Evolutionary conservation across 345 rosid genomes (phyloP).

Genomic region (Boechera retrofracta): DNA sequence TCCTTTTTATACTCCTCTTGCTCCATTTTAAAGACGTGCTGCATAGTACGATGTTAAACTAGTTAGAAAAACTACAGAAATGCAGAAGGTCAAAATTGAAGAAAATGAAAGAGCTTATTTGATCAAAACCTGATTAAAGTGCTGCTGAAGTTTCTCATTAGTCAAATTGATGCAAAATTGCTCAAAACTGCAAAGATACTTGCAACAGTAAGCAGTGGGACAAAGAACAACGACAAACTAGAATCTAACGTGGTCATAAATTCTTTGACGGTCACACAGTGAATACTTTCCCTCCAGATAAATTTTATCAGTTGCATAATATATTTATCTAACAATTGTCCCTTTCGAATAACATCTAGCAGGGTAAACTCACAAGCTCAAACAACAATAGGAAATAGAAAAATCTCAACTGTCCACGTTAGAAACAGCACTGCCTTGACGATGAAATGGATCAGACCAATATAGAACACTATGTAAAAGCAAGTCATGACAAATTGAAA

Average conservation of each 20-base stretch:
- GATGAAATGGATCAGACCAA: conserved; percentile 24
- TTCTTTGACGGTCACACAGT: conserved; percentile 13
- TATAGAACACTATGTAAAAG: conserved; percentile 23
- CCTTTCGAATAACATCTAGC: background rate
- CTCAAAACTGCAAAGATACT: conserved; percentile 81
- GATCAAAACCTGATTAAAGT: conserved; percentile 91
- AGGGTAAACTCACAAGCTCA: conserved; percentile 22
- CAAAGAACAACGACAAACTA: conserved; percentile 13
- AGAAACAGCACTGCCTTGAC: conserved; percentile 32
- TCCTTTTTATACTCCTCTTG: conserved; percentile 99
- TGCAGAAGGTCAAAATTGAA: conserved; percentile 7
- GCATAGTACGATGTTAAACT: conserved; percentile 45
- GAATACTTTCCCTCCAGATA: background rate
- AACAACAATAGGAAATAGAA: conserved; percentile 24
- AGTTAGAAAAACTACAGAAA: conserved; percentile 33
- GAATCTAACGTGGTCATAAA: background rate
- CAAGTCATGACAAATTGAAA: conserved; percentile 13
- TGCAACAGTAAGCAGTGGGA: conserved; percentile 38
- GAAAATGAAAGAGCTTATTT: conserved; percentile 19
- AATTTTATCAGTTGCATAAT: conserved; percentile 12
- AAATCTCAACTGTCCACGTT: conserved; percentile 11
- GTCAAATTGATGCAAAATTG: conserved; percentile 99
- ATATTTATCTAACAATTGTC: background rate
- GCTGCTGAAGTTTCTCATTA: conserved; percentile 98
- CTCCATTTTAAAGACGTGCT: conserved; percentile 99